These are phyloP conservation scores for Camelina sativa DNA, from an alignment of 345 rosid species.

Conservation along the genomic window DNA sequence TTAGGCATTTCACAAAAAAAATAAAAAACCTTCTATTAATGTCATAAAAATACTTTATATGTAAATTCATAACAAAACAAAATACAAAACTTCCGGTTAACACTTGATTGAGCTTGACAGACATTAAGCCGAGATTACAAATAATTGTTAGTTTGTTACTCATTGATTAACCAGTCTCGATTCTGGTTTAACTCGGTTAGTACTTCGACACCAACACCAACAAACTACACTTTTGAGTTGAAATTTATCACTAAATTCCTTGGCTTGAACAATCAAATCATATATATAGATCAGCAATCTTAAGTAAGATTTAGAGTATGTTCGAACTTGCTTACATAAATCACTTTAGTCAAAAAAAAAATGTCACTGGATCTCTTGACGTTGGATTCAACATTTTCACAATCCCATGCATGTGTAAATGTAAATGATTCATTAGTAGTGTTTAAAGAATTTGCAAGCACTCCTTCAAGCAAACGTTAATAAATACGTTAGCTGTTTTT, in stretches of 20 bases:
- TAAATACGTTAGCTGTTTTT: background rate
- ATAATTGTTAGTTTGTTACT: background rate
- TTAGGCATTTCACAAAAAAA: background rate
- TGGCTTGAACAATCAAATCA: too few species aligned
- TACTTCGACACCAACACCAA: background rate
- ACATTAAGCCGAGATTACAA: background rate
- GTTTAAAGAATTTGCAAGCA: background rate
- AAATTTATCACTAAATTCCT: background rate
- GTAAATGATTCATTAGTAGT: too few species aligned
- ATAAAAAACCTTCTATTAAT: background rate
- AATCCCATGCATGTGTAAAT: too few species aligned
- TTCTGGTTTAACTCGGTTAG: background rate
- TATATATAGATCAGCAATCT: too few species aligned
- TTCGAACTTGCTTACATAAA: too few species aligned
- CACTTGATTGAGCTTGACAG: background rate
- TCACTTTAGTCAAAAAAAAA: too few species aligned
- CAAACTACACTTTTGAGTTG: background rate
- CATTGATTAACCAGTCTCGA: background rate
- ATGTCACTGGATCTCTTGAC: too few species aligned
- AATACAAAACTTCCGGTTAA: background rate
- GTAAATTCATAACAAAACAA: too few species aligned
- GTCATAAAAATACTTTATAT: background rate
- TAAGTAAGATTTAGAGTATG: too few species aligned
- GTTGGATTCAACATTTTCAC: too few species aligned
- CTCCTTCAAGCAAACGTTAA: background rate